Base-by-base conservation (phyloP, 2,329 filamentous ascomycete species). In the Chaetomiaceae sp. region DNA sequence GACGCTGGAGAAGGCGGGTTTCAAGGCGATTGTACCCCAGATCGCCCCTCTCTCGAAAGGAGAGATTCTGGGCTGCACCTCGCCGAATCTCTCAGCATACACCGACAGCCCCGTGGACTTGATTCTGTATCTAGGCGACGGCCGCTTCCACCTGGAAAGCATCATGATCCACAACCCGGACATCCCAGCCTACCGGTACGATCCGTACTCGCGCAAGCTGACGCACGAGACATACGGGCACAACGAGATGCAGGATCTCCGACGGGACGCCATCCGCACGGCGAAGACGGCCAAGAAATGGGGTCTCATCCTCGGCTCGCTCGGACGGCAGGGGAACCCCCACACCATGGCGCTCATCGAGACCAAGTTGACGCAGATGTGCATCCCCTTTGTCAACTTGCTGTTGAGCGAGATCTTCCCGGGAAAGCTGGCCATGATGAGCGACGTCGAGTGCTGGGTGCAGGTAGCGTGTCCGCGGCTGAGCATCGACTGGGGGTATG, bases 401-500 rank as follows among this genome's bases (percentile, higher is more conserved):
- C 74, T 97, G 9, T 78, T 99, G 4, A 94, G 87, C 58, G 94
- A 99, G 74, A 97, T 99, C 50, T 96, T 97, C 68, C 94, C 95
- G 0, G 91, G 90, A 0, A 99, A 97, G 73, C 73, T 99, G 60
- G 90, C 89, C 0, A 84, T 94, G 76, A 96, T 99, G 90, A 73
- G 74, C 27, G 92, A 97, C 65, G 89, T 99, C 2, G 92, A 96
- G 66, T 95, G 90, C 63, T 99, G 94, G 94, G 92, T 99, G 34
- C 94, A 99, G 71, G 90, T 99, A 46, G 94, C 94, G 5, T 99
- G 94, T 71, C 94, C 94, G n/a, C 76, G 94, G 45, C 67, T 99
- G 67, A 97, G 92, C 69, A 99, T 99, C 61, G 94, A 99, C 72
- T 99, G 94, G 94, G 94, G 94, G 0, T 97, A 97, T 73, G 94